Evolutionary conservation across 2,329 filamentous ascomycete species (phyloP), one percentile per base, ranked within the genome.

Genomic region (Nothophaeocryptopus gaeumannii): DNA sequence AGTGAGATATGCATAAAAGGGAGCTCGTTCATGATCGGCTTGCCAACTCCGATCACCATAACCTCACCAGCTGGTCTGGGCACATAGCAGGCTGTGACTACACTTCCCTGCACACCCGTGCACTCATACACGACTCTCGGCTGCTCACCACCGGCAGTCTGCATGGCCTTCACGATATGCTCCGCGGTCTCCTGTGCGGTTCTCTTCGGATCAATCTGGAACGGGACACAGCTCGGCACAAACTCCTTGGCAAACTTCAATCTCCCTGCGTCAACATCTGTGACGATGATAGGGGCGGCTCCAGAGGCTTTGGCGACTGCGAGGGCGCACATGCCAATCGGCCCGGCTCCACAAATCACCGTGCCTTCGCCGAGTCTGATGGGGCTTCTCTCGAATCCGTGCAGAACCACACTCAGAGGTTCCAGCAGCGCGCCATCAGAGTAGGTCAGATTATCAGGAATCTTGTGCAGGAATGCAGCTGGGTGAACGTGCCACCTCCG

Each of bases 351-450:
- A 55, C 79, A 84, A 38, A 85, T 70, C 1, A 84, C 69, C 1
- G 74, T 75, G 5, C 55, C 45, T 20, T 65, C 59, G 0, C 67
- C 66, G 5, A 68, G 53, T 38, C 58, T 58, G 29, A 68, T 44
- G 8, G 58, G 56, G 15, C 53, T 52, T 56, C 72, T 68, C 36
- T 70, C 63, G 44, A 72, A 72, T n/a, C 73, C 74, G 54, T 76
- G 73, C 30, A 78, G 69, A 5, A 72, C 73, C 0, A 78, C 74
- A 9, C 69, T 71, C 2, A 74, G 67, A 3, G 75, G 75, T 75
- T 97, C 92, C 62, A 96, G 83, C 48, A 96, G 74, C 2, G 92
- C 91, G 46, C 90, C 92, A 71, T 96, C 89, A 63, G 91, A 85
- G 50, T 91, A 77, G 0, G 79, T 84, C 46, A 96, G 82, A 56